Evolutionary conservation across 331 rosid species (phyloP).

Genomic region (Rhamnella rubrinervis): DNA sequence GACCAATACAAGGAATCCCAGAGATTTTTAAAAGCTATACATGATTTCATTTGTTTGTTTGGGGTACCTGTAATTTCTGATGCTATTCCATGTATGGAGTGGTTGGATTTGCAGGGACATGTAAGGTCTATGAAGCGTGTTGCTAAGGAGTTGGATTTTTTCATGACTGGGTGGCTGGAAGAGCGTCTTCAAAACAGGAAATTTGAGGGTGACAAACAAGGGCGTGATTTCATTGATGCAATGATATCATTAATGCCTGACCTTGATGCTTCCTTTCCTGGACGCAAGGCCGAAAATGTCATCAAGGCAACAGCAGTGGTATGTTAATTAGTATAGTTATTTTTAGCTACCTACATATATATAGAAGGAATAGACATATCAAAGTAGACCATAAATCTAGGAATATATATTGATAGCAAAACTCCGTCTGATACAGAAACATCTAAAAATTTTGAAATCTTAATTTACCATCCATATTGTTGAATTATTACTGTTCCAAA

Average conservation of each 20-base stretch:
- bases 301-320: constrained; percentile 39
- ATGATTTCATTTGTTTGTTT: not conserved
- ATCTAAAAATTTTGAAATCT: too few species aligned
- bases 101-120: not conserved
- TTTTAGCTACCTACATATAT: too few species aligned
- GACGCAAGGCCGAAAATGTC: constrained; percentile 18
- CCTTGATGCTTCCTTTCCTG: constrained; percentile 3
- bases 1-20: too few species aligned
- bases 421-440: too few species aligned
- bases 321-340: not conserved
- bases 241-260: constrained; percentile 4
- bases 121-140: constrained; percentile 8
- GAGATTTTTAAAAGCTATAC: not conserved
- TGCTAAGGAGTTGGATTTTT: constrained; percentile 20
- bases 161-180: constrained; percentile 7
- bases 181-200: constrained; percentile 10
- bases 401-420: too few species aligned
- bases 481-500: too few species aligned
- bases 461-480: too few species aligned
- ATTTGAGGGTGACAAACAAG: not conserved
- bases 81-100: not conserved
- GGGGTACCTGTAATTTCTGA: not conserved
- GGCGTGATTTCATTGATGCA: constrained; percentile 16
- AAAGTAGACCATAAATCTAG: too few species aligned
- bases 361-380: too few species aligned